phyloP scores from a whole-genome alignment of 1,139 yeast genomes.

The Blastobotrys aristatus region DNA sequence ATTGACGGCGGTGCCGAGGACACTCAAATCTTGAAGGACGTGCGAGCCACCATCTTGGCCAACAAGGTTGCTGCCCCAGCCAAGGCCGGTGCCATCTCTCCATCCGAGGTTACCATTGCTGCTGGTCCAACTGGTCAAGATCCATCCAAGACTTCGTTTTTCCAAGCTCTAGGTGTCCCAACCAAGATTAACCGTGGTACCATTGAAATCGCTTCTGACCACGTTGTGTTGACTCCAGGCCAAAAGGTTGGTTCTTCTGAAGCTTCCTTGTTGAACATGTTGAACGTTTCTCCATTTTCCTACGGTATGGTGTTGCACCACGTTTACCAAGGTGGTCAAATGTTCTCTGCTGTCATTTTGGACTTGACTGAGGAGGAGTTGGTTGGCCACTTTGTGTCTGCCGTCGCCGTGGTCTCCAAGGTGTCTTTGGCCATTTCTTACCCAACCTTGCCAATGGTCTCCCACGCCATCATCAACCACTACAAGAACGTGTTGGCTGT shows the following conservation, averaged over 20 bases:
- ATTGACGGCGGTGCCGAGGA: constrained; percentile 80
- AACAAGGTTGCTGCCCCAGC: constrained; percentile 99
- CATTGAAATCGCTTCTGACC: constrained; percentile 97
- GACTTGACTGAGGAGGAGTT: constrained; percentile 98
- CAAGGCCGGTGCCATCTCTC: constrained; percentile 99
- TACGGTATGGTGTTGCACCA: constrained; percentile 95
- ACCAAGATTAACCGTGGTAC: constrained; percentile 99
- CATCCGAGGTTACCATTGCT: constrained; percentile 94
- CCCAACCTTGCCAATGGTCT: constrained; percentile 99
- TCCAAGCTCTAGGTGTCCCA: constrained; percentile 99
- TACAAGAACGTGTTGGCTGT: constrained; percentile 98
- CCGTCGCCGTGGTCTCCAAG: constrained; percentile 90
- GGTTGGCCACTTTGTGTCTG: constrained; percentile 85
- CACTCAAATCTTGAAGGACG: constrained; percentile 83
- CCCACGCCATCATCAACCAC: constrained; percentile 98
- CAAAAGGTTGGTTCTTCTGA: constrained; percentile 97
- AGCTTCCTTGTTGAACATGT: constrained; percentile 98
- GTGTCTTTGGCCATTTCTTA: constrained; percentile 96
- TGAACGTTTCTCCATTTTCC: constrained; percentile 99
- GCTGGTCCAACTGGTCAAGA: constrained; percentile 99
- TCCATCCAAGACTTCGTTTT: constrained; percentile 99
- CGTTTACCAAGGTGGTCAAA: constrained; percentile 98
- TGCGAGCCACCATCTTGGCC: constrained; percentile 80
- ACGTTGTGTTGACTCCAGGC: constrained; percentile 86
- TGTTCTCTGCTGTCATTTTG: constrained; percentile 93